A percentile compares a stretch with the other conserved stretches of the same genome.
phyloP scores from a whole-genome alignment of 2,329 filamentous ascomycete species.

The Colletotrichum chlorophyti region DNA sequence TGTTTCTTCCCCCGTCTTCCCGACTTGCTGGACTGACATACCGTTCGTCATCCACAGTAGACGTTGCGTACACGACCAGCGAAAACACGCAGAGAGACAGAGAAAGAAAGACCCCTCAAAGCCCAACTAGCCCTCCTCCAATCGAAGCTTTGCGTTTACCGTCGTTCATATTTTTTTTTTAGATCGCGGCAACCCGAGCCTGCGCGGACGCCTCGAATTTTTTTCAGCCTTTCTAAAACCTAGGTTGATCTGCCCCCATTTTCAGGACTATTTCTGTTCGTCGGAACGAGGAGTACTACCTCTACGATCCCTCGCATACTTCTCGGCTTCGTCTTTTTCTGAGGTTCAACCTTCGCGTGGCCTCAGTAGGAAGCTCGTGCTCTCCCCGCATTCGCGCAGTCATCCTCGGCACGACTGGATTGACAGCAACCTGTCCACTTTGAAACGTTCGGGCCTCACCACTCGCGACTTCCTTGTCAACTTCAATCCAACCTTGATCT shows the following conservation, averaged over 20 bases:
- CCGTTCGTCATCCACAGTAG: background rate
- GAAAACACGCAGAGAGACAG: too few species aligned
- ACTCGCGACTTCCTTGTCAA: background rate
- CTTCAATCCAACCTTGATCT: conserved; percentile 1
- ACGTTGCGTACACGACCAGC: conserved; percentile 14
- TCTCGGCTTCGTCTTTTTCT: background rate
- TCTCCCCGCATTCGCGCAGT: conserved; percentile 12
- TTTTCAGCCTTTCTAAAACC: background rate
- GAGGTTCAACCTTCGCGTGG: conserved; percentile 4
- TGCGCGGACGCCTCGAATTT: conserved; percentile 18
- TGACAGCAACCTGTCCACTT: background rate
- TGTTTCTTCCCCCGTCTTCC: conserved; percentile 6
- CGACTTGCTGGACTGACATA: conserved; percentile 6
- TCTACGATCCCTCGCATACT: conserved; percentile 5
- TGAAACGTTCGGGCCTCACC: background rate
- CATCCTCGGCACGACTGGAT: conserved; percentile 5
- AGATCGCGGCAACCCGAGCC: conserved; percentile 23
- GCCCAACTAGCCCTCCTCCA: conserved; percentile 18
- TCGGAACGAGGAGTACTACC: conserved; percentile 10
- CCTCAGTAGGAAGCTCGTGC: conserved; percentile 1
- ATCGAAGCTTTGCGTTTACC: conserved; percentile 29
- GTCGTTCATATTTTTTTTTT: conserved; percentile 27
- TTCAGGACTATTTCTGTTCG: conserved; percentile 1
- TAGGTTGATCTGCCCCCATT: conserved; percentile 12
- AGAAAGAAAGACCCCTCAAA: conserved; percentile 14